Conservation (phyloP, 495 filamentous ascomycete species). For the Aspergillus taichungensis region DNA sequence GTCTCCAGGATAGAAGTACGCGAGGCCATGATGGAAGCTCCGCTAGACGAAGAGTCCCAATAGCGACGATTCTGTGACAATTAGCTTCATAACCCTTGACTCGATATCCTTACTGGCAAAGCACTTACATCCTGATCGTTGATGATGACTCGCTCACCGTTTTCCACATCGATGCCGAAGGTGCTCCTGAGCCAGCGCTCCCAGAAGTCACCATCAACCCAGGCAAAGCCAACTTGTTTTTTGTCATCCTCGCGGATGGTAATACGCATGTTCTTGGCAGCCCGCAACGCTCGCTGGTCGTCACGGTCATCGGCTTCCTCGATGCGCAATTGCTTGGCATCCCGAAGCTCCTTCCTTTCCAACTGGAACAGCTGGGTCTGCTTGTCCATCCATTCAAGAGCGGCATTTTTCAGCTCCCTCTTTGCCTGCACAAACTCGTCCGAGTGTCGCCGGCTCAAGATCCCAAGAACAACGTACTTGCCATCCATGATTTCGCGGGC, state of each 20-base stretch:
- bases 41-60: conserved; percentile 88
- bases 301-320: conserved; percentile 93
- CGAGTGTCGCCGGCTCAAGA: conserved; percentile 69
- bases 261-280: conserved; percentile 87
- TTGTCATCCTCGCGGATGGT: conserved; percentile 78
- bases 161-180: conserved; percentile 78
- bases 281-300: conserved; percentile 75
- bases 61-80: conserved; percentile 69
- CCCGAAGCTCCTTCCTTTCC: conserved; percentile 83
- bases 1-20: conserved; percentile 95
- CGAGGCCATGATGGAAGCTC: conserved; percentile 77
- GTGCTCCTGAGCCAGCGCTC: conserved; percentile 91
- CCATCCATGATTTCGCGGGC: conserved; percentile 90
- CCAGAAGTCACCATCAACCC: conserved; percentile 97
- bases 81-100: conserved; percentile 18
- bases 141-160: conserved; percentile 88
- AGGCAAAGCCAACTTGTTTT: conserved; percentile 92
- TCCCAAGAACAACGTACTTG: conserved; percentile 83
- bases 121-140: conserved; percentile 90
- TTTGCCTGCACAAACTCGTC: conserved; percentile 71
- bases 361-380: conserved; percentile 80
- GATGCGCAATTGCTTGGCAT: conserved; percentile 88
- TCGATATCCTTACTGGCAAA: not conserved
- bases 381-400: conserved; percentile 96
- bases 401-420: conserved; percentile 90